Evolutionary conservation across 495 filamentous ascomycete species (phyloP).

Genomic region (Staphylotrichum tortipilum): DNA sequence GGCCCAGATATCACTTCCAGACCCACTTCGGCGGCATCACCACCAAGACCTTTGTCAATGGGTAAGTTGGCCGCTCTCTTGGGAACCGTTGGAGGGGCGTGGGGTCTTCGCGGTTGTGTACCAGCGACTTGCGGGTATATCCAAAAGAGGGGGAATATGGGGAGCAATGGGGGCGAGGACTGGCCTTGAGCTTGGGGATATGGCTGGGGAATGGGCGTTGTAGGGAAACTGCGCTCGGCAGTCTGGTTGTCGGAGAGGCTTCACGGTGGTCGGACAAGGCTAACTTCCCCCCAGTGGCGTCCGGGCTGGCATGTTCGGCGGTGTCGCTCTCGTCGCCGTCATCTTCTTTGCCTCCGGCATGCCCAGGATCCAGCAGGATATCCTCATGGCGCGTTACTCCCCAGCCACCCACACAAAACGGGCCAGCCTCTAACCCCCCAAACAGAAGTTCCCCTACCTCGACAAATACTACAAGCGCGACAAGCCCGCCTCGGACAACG

Average conservation of each 20-base stretch:
- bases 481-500: conserved; percentile 52
- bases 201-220: too few species aligned
- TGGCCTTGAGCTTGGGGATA: too few species aligned
- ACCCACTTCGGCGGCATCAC: conserved; percentile 33
- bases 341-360: conserved; percentile 55
- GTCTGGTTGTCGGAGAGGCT: too few species aligned
- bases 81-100: too few species aligned
- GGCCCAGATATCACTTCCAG: conserved; percentile 40
- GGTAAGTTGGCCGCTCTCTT: conserved; percentile 30
- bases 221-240: too few species aligned
- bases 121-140: too few species aligned
- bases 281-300: conserved; percentile 28
- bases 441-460: conserved; percentile 47
- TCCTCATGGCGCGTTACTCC: conserved; percentile 33
- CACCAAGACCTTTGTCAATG: conserved; percentile 21
- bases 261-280: not conserved
- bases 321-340: conserved; percentile 46
- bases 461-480: conserved; percentile 40
- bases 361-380: conserved; percentile 45
- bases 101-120: too few species aligned
- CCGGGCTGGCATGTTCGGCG: conserved; percentile 43
- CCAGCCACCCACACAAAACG: not conserved
- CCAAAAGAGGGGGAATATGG: too few species aligned
- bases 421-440: conserved; percentile 13
- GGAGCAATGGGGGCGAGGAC: too few species aligned